Percentiles rank a stretch among this genome's conserved stretches.
phyloP scores from a whole-genome alignment of 2,329 filamentous ascomycete species.

The Fusarium caatingaense region DNA sequence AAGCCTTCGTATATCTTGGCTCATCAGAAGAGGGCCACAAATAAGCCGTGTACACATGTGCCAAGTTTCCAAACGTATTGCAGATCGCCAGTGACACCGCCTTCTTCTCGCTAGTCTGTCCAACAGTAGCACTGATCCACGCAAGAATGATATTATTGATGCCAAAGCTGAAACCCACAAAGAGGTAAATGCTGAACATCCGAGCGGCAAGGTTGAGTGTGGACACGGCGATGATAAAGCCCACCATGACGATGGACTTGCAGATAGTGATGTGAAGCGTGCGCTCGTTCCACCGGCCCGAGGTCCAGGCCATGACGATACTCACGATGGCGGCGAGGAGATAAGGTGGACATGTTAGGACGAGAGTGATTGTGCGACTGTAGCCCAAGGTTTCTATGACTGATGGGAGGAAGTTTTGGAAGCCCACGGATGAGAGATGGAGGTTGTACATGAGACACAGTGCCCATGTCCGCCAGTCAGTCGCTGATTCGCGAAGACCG shows the following conservation, averaged over 20 bases:
- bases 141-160: slow-evolving; percentile 59
- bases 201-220: slow-evolving; percentile 37
- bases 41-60: slow-evolving; percentile 32
- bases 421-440: slow-evolving; percentile 41
- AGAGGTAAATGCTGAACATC: slow-evolving; percentile 51
- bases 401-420: slow-evolving; percentile 47
- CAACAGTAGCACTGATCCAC: slow-evolving; percentile 53
- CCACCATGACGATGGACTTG: slow-evolving; percentile 53
- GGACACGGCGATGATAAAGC: slow-evolving; percentile 42
- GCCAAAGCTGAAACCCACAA: slow-evolving; percentile 53
- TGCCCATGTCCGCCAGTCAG: slow-evolving; percentile 47
- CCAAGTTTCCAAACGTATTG: slow-evolving; percentile 31
- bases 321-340: slow-evolving; percentile 53
- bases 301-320: slow-evolving; percentile 44
- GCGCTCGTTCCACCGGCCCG: slow-evolving; percentile 57
- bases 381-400: slow-evolving; percentile 61
- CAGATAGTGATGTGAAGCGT: slow-evolving; percentile 35
- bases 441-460: slow-evolving; percentile 46
- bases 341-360: slow-evolving; percentile 63
- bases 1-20: slow-evolving; percentile 14
- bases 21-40: slow-evolving; percentile 20
- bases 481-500: slow-evolving; percentile 40
- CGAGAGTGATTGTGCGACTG: slow-evolving; percentile 58
- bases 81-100: slow-evolving; percentile 31
- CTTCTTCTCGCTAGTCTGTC: slow-evolving; percentile 61